Evolutionary conservation across 768 basidiomycete species (phyloP).

Genomic region (Cubamyces lactineus): DNA sequence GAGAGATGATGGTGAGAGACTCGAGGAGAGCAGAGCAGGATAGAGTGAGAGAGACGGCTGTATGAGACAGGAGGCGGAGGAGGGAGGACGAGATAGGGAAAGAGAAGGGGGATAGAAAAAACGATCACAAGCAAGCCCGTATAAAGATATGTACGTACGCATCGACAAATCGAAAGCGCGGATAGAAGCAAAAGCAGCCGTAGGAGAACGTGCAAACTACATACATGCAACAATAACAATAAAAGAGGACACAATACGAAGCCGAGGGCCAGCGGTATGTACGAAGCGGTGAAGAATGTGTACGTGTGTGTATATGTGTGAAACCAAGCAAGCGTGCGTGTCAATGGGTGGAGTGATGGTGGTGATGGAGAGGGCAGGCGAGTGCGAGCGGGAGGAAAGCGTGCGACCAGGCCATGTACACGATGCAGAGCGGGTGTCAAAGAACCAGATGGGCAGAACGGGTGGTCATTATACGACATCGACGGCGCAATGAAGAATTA

Average conservation of each 20-base stretch:
- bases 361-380: not conserved
- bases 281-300: too few species aligned
- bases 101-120: not conserved
- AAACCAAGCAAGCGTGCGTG: not conserved
- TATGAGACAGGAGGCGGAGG: too few species aligned
- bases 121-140: not conserved
- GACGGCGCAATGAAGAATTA: not conserved
- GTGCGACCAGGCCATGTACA: conserved; percentile 1
- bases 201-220: not conserved
- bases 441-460: not conserved
- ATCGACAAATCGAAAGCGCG: not conserved
- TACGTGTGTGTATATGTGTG: too few species aligned
- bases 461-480: conserved; percentile 6
- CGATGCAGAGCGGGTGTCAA: conserved; percentile 2
- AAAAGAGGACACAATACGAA: not conserved
- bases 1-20: too few species aligned
- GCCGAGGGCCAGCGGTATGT: not conserved
- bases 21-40: too few species aligned
- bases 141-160: conserved; percentile 5
- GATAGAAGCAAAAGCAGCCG: not conserved
- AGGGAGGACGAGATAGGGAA: too few species aligned
- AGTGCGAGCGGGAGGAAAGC: not conserved
- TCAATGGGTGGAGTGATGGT: not conserved
- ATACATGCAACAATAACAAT: not conserved
- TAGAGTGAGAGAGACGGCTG: too few species aligned